Evolutionary conservation across 768 basidiomycete species (phyloP).

Genomic region (Rhizopogon roseolus): DNA sequence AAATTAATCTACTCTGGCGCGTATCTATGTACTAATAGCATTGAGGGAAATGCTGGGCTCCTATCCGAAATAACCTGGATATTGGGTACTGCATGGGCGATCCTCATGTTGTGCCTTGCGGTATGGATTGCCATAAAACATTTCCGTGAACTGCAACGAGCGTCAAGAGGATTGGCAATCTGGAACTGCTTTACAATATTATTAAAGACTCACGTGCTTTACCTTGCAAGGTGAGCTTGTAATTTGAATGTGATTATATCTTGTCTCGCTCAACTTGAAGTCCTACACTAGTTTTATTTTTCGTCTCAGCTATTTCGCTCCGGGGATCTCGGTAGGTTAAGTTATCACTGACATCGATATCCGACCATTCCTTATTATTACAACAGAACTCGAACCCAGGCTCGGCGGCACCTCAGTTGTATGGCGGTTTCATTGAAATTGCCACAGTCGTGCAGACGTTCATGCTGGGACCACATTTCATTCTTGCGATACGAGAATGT

Average conservation of each 20-base stretch:
- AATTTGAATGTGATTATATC: neutral
- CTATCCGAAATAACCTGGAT: neutral
- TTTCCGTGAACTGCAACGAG: neutral
- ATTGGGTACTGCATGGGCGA: neutral
- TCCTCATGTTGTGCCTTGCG: neutral
- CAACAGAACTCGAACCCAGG: neutral
- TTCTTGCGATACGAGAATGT: neutral
- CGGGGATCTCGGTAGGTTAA: neutral
- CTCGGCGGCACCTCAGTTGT: neutral
- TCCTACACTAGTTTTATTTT: neutral
- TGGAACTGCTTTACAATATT: neutral
- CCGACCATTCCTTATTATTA: neutral
- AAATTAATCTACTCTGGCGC: neutral
- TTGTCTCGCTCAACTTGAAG: neutral
- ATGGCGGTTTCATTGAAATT: too few species aligned
- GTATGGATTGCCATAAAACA: neutral
- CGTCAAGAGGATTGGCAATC: neutral
- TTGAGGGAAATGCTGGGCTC: neutral
- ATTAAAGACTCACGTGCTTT: neutral
- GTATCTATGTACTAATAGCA: neutral
- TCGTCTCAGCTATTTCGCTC: neutral
- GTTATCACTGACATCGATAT: neutral
- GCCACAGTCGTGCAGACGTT: neutral
- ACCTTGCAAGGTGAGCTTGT: neutral
- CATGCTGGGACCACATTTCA: neutral